Evolutionary conservation across 2,329 filamentous ascomycete genomes (phyloP).

Genomic region (Zymoseptoria crescenta): DNA sequence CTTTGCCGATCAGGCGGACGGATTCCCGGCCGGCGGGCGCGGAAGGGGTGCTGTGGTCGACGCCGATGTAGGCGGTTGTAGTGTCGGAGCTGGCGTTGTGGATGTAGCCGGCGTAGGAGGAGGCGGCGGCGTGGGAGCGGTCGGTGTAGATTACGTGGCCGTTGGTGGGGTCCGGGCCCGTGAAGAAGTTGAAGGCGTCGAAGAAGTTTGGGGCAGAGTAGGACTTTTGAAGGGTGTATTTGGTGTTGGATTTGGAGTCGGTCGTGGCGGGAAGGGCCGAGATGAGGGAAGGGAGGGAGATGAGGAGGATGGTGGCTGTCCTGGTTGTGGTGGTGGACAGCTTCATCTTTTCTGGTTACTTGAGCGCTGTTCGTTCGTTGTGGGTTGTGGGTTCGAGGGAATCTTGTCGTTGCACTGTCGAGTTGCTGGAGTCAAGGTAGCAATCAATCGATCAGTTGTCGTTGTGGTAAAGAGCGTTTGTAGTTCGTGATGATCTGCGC

Average conservation of each 20-base stretch:
- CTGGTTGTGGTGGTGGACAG: background rate
- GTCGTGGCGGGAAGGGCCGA: slow-evolving; percentile 4
- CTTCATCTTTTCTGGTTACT: background rate
- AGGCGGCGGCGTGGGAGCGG: slow-evolving; percentile 27
- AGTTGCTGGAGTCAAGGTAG: background rate
- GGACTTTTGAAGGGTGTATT: slow-evolving; percentile 25
- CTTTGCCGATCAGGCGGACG: slow-evolving; percentile 41
- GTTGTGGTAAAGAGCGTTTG: background rate
- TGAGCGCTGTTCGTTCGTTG: background rate
- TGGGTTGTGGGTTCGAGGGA: background rate
- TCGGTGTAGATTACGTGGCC: slow-evolving; percentile 26
- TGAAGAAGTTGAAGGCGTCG: slow-evolving; percentile 38
- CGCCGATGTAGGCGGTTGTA: slow-evolving; percentile 38
- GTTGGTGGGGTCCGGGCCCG: slow-evolving; percentile 37
- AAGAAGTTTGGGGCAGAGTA: slow-evolving; percentile 35
- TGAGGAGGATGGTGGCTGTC: slow-evolving; percentile 1
- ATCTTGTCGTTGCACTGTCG: background rate
- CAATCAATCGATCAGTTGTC: background rate
- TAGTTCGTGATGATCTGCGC: background rate
- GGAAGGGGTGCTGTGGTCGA: slow-evolving; percentile 31
- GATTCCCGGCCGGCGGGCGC: slow-evolving; percentile 36
- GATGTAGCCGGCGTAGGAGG: slow-evolving; percentile 36
- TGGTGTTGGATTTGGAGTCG: slow-evolving; percentile 2
- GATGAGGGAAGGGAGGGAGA: slow-evolving; percentile 7
- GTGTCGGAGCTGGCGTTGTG: slow-evolving; percentile 27